These are phyloP conservation scores for Lecanicillium sp. DNA, from an alignment of 2,329 filamentous ascomycete genomes.

Conservation along the genomic window DNA sequence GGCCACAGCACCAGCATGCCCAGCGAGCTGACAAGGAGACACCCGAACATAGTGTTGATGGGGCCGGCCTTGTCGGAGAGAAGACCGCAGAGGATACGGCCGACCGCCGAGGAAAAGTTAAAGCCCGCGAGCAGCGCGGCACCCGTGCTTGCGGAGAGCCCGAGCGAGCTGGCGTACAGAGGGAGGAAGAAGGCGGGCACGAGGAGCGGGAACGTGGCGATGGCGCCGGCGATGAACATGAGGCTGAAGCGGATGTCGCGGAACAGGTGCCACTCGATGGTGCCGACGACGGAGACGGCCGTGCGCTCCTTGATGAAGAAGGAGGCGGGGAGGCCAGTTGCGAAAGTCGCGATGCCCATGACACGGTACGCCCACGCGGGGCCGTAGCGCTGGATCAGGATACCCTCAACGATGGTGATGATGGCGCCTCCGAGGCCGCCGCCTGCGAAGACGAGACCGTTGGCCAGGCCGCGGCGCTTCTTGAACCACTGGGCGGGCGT, in stretches of 20 bases:
- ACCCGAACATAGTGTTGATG: constrained; percentile 45
- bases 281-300: constrained; percentile 26
- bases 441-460: constrained; percentile 16
- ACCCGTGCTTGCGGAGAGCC: constrained; percentile 41
- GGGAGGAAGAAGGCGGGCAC: constrained; percentile 56
- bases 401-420: constrained; percentile 14
- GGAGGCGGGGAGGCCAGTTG: constrained; percentile 11
- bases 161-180: constrained; percentile 45
- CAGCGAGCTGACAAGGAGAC: constrained; percentile 43
- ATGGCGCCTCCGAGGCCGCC: constrained; percentile 17
- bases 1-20: constrained; percentile 57
- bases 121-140: constrained; percentile 53
- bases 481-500: constrained; percentile 17
- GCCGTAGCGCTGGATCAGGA: constrained; percentile 14
- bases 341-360: constrained; percentile 13
- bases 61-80: constrained; percentile 46
- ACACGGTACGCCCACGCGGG: constrained; percentile 15
- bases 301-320: constrained; percentile 18
- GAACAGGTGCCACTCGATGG: constrained; percentile 46
- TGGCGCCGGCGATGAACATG: constrained; percentile 44
- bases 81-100: constrained; percentile 46
- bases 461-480: constrained; percentile 13
- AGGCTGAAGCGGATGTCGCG: constrained; percentile 42
- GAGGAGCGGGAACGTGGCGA: constrained; percentile 52
- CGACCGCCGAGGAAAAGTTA: constrained; percentile 51